Percentiles rank a stretch among this genome's conserved stretches.
These are phyloP conservation scores for Aspergillus novofumigatus DNA, from an alignment of 2,329 filamentous ascomycete genomes.

Conservation along the genomic window DNA sequence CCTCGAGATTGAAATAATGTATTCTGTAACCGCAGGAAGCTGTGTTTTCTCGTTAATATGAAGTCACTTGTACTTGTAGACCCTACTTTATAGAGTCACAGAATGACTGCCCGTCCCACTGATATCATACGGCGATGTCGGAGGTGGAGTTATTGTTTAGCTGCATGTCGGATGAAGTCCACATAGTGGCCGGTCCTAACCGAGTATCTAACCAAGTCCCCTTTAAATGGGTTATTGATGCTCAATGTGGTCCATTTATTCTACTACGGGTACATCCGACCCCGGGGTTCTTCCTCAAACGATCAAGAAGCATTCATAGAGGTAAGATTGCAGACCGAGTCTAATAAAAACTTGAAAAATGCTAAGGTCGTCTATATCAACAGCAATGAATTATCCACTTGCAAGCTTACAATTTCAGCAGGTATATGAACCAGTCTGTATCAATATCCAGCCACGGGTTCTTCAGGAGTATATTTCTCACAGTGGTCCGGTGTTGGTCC, in stretches of 20 bases:
- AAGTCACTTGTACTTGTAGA: background rate
- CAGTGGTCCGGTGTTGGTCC: background rate
- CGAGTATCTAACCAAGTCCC: background rate
- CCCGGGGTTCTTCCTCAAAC: too few relatives aligned
- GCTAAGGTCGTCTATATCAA: background rate
- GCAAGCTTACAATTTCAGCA: background rate
- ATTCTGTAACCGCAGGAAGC: background rate
- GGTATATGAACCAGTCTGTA: background rate
- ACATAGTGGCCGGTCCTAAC: background rate
- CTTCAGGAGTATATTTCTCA: background rate
- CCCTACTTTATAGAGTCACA: background rate
- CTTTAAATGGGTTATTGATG: background rate
- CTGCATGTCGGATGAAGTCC: background rate
- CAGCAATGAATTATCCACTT: background rate
- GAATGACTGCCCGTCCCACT: background rate
- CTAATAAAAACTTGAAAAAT: background rate
- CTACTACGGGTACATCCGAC: too few relatives aligned
- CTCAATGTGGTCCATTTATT: too few relatives aligned
- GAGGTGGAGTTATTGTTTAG: background rate
- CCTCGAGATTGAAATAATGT: background rate
- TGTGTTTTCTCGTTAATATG: background rate
- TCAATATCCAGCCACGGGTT: background rate
- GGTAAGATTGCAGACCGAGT: background rate
- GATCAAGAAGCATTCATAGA: background rate
- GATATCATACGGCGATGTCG: slow-evolving; percentile 4